Conservation (phyloP, 257 asterid genomes). For the Jasminum sambac region DNA sequence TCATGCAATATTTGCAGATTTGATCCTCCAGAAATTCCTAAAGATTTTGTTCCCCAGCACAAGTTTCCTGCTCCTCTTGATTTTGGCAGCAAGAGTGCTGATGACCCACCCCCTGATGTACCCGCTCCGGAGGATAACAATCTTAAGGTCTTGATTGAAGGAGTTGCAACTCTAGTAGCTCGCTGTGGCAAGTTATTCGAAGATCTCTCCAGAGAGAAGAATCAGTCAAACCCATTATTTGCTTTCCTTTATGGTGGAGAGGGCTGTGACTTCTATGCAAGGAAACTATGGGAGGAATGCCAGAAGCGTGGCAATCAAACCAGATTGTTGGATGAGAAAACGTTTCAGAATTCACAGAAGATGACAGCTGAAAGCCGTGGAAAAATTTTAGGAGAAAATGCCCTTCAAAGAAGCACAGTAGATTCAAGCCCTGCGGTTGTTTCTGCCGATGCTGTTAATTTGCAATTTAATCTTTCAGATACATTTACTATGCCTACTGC, state of each 20-base stretch:
- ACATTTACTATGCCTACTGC: constrained; percentile 78
- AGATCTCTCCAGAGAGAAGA: constrained; percentile 88
- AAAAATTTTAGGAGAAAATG: constrained; percentile 81
- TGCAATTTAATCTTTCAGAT: constrained; percentile 73
- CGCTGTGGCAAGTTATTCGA: constrained; percentile 93
- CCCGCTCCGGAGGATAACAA: constrained; percentile 77
- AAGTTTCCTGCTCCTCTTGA: constrained; percentile 64
- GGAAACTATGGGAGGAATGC: constrained; percentile 93
- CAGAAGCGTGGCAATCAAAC: constrained; percentile 63
- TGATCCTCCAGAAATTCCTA: constrained; percentile 79
- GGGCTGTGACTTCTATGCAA: constrained; percentile 74
- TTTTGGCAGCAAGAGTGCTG: constrained; percentile 40
- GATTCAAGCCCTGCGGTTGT: constrained; percentile 49
- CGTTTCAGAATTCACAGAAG: constrained; percentile 48
- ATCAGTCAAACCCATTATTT: constrained; percentile 78
- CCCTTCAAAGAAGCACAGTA: constrained; percentile 62
- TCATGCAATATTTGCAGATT: constrained; percentile 49
- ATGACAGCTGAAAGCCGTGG: constrained; percentile 92
- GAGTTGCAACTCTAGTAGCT: constrained; percentile 89
- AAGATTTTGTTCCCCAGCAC: constrained; percentile 73
- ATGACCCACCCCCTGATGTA: constrained; percentile 65
- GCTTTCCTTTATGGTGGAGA: constrained; percentile 74
- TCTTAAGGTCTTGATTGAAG: constrained; percentile 85
- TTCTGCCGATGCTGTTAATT: constrained; percentile 56
- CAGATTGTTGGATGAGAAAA: constrained; percentile 47